Evolutionary conservation across 1,139 yeast species (phyloP).

Genomic region (Saccharomyces hybrid): DNA sequence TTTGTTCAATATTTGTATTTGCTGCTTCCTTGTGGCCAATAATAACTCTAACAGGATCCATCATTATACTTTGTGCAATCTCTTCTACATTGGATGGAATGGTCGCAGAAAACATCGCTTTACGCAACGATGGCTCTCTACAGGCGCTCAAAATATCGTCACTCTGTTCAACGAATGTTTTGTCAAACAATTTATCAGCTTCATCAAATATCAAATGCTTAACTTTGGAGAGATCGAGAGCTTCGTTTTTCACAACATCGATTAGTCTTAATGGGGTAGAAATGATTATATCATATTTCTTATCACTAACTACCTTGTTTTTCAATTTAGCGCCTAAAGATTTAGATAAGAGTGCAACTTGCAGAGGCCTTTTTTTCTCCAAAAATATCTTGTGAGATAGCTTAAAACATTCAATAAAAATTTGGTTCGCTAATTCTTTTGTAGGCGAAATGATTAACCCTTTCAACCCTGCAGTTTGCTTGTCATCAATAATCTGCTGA

Average conservation of each 20-base stretch:
- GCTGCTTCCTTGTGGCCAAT: slow-evolving; percentile 96
- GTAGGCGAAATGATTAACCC: slow-evolving; percentile 90
- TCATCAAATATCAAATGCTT: slow-evolving; percentile 83
- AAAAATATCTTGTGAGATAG: slow-evolving; percentile 39
- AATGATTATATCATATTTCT: slow-evolving; percentile 72
- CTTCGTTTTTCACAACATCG: slow-evolving; percentile 60
- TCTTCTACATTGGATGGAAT: slow-evolving; percentile 92
- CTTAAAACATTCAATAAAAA: slow-evolving; percentile 59
- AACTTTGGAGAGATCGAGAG: slow-evolving; percentile 53
- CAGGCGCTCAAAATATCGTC: slow-evolving; percentile 75
- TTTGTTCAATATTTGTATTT: slow-evolving; percentile 73
- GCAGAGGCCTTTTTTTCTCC: slow-evolving; percentile 44
- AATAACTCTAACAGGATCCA: slow-evolving; percentile 69
- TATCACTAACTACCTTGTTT: slow-evolving; percentile 47
- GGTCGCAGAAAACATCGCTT: slow-evolving; percentile 90
- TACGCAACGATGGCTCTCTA: slow-evolving; percentile 40
- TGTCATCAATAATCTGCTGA: slow-evolving; percentile 40
- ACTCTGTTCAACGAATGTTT: slow-evolving; percentile 85
- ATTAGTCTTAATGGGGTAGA: slow-evolving; percentile 86
- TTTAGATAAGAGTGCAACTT: slow-evolving; percentile 64
- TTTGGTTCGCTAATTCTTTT: slow-evolving; percentile 83
- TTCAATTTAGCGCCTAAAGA: slow-evolving; percentile 66
- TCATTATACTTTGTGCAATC: slow-evolving; percentile 78
- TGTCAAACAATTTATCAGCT: slow-evolving; percentile 89
- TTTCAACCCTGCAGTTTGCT: slow-evolving; percentile 43